phyloP scores from a whole-genome alignment of 2,329 filamentous ascomycete genomes.

The Fusarium sp. region DNA sequence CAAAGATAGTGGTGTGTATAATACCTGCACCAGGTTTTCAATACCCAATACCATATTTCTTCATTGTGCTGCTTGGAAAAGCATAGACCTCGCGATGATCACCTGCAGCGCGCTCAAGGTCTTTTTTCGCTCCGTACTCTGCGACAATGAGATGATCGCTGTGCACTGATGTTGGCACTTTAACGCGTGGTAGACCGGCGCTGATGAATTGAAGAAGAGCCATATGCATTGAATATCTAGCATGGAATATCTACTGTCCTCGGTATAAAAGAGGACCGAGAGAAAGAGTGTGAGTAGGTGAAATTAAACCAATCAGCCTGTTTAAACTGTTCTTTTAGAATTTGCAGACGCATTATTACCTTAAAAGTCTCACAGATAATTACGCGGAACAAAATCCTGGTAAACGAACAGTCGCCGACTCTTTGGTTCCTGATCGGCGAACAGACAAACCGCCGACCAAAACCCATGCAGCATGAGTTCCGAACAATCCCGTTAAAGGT shows the following conservation, averaged over 20 bases:
- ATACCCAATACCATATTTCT: constrained; percentile 57
- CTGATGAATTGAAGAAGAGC: constrained; percentile 54
- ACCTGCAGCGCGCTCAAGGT: not conserved
- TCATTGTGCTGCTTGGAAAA: constrained; percentile 50
- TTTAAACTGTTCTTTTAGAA: too few relatives aligned
- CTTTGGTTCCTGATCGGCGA: not conserved
- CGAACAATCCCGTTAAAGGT: too few relatives aligned
- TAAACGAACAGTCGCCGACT: not conserved
- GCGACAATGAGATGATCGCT: constrained; percentile 51
- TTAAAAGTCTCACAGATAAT: not conserved
- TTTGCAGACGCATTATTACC: not conserved
- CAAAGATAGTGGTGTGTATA: constrained; percentile 52
- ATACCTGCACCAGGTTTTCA: constrained; percentile 51
- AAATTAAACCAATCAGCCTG: too few relatives aligned
- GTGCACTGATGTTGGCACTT: constrained; percentile 51
- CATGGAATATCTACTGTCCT: not conserved
- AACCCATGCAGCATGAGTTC: rapidly evolving
- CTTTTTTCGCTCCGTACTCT: constrained; percentile 16
- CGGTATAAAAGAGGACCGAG: not conserved
- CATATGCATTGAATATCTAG: constrained; percentile 37
- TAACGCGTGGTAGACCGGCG: constrained; percentile 50
- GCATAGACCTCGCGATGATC: constrained; percentile 48
- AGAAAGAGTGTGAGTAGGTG: too few relatives aligned
- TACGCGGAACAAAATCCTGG: not conserved
- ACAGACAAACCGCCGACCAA: not conserved